Base-by-base conservation (phyloP, 2,329 filamentous ascomycete species). In the Calonectria pseudoturangicola region DNA sequence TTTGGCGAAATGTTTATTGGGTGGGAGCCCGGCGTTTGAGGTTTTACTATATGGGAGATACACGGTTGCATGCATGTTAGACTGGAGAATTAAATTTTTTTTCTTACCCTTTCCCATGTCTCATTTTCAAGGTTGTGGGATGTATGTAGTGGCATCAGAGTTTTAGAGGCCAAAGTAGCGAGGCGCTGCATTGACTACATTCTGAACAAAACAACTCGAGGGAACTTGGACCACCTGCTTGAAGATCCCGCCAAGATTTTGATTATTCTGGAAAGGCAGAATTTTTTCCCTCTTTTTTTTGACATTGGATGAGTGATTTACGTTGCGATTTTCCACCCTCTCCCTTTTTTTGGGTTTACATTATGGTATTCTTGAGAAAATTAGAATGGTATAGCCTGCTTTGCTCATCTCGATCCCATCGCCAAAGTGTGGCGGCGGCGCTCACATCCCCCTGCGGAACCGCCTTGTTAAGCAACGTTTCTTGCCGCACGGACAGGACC, bases 401-500 rank as follows among this genome's bases (percentile, higher is more conserved):
- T 36, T 36, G 8, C 8, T 36, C 33, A 36, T 36, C 33, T 36
- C 33, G 33, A 36, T 36, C 33, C 33, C 33, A 36, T 5, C 12
- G 33, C 8, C 33, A 36, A 10, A 3, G 33, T 10, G 12, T 13
- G 33, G 33, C 7, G 10, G 33, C 33, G 10, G 33, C 33, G 8
- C 33, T 36, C 33, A 36, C 33, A 36, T 36, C 74, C 18, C 75
- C 75, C 21, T 28, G 39, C 25, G 72, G 65, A 36, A 69, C 75
- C 28, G 71, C 75, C 30, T 25, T 47, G 64, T 76, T 4, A 18
- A 74, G 60, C 74, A 78, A 1, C 75, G 71, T 33, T 65, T 72
- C 69, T 71, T 74, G 7, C 76, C 75, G 48, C 76, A 77, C 56
- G 21, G 33, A 56, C 75, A 78, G 18, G 75, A 74, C 56, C 72